Percentiles rank a stretch among this genome's conserved stretches.
phyloP scores from a whole-genome alignment of 371 early-diverging fungal species.

The Coelomomyces lativittatus region DNA sequence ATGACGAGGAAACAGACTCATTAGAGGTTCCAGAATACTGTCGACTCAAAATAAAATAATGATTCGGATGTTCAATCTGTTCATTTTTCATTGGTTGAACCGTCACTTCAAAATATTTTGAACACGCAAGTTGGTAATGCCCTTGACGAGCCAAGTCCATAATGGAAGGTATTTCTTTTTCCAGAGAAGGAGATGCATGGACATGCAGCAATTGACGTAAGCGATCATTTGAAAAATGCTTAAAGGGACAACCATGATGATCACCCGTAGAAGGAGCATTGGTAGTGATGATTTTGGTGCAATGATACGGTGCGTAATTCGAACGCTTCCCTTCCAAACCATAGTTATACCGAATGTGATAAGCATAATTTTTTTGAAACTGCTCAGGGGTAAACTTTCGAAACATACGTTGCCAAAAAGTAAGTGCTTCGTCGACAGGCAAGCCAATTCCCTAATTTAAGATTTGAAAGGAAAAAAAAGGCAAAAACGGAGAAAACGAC shows the following conservation, averaged over 20 bases:
- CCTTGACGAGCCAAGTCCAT: constrained; percentile 40
- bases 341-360: constrained; percentile 93
- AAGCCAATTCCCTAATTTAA: constrained; percentile 57
- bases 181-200: constrained; percentile 22
- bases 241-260: constrained; percentile 91
- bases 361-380: constrained; percentile 82
- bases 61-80: not conserved
- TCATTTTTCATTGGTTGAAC: constrained; percentile 4
- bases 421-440: constrained; percentile 68
- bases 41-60: not conserved
- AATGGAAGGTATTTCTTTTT: constrained; percentile 45
- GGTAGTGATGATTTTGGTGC: constrained; percentile 67
- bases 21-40: too few relatives aligned
- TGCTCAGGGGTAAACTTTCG: constrained; percentile 58
- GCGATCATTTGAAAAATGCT: constrained; percentile 48
- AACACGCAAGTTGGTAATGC: constrained; percentile 88
- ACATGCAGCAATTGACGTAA: constrained; percentile 32
- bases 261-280: constrained; percentile 64
- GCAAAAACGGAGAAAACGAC: not conserved
- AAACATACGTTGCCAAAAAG: constrained; percentile 74
- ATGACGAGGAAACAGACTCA: too few relatives aligned
- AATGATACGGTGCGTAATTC: constrained; percentile 78
- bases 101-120: constrained; percentile 61
- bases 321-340: constrained; percentile 91
- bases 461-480: not conserved